A percentile compares a stretch with the other conserved stretches of the same genome.
Conservation (phyloP, 306 rosid genomes). For the Quercus engelmannii region DNA sequence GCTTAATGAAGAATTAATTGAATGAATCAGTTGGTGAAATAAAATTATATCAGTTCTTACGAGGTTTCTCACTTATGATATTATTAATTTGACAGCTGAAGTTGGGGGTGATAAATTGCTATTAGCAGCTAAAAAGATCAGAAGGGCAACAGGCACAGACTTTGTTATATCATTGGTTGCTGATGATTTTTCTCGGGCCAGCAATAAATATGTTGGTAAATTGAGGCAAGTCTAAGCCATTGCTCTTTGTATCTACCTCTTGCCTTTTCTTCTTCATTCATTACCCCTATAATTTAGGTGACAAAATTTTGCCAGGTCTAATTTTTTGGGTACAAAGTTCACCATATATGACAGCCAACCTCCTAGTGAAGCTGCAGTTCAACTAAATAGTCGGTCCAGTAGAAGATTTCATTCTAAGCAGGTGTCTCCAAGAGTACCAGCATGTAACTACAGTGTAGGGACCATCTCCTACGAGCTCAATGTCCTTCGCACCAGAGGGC, state of each 20-base stretch:
- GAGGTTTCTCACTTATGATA: slow-evolving; percentile 17
- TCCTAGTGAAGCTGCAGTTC: slow-evolving; percentile 33
- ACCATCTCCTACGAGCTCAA: slow-evolving; percentile 60
- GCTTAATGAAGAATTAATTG: not conserved
- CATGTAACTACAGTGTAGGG: slow-evolving; percentile 55
- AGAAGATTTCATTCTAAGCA: slow-evolving; percentile 62
- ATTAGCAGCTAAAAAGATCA: slow-evolving; percentile 76
- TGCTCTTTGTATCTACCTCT: not conserved
- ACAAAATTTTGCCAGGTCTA: slow-evolving; percentile 60
- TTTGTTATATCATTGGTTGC: slow-evolving; percentile 62
- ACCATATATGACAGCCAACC: slow-evolving; percentile 59
- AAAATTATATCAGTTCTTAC: not conserved
- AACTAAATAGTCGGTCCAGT: slow-evolving; percentile 34
- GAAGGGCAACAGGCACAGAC: slow-evolving; percentile 73
- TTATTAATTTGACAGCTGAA: slow-evolving; percentile 55
- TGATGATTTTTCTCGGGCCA: slow-evolving; percentile 67
- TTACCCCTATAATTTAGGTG: slow-evolving; percentile 17
- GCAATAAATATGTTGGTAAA: slow-evolving; percentile 67
- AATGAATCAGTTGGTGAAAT: slow-evolving; percentile 13
- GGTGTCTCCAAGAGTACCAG: slow-evolving; percentile 73
- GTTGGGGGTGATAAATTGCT: slow-evolving; percentile 60
- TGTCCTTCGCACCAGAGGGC: slow-evolving; percentile 67
- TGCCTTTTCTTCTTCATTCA: not conserved
- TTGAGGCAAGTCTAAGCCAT: slow-evolving; percentile 52
- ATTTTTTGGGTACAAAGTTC: slow-evolving; percentile 78